Percentiles rank a stretch among this genome's conserved stretches.
Conservation (phyloP, 2,329 filamentous ascomycete species). For the Pseudofabraea citricarpa region DNA sequence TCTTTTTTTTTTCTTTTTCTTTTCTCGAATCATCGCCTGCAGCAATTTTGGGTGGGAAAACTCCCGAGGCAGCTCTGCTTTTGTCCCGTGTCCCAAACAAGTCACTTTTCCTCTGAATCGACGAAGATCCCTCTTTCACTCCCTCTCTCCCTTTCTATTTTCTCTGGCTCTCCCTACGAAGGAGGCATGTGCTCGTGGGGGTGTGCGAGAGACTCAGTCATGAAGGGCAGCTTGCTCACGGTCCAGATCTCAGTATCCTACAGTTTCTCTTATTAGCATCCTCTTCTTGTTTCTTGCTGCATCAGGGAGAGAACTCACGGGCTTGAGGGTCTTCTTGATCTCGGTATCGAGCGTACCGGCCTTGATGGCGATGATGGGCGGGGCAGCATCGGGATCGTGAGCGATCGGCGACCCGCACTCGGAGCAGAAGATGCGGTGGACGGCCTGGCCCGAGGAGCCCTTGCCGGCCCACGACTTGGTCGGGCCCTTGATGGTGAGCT, state of each 20-base stretch:
- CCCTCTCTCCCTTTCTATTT: not conserved
- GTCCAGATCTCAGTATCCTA: slow-evolving; percentile 68
- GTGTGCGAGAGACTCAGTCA: slow-evolving; percentile 59
- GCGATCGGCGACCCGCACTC: slow-evolving; percentile 67
- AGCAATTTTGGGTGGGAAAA: too few species aligned
- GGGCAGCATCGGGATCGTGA: slow-evolving; percentile 67
- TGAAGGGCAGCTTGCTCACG: slow-evolving; percentile 63
- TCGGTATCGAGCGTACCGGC: slow-evolving; percentile 58
- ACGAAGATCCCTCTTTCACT: not conserved
- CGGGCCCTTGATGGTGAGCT: slow-evolving; percentile 57
- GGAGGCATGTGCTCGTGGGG: slow-evolving; percentile 36
- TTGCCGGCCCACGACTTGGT: slow-evolving; percentile 59
- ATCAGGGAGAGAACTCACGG: slow-evolving; percentile 35
- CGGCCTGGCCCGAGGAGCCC: slow-evolving; percentile 55
- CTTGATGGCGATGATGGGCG: slow-evolving; percentile 65
- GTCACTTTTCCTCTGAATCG: not conserved
- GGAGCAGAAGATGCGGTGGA: slow-evolving; percentile 65
- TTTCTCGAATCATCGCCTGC: too few species aligned
- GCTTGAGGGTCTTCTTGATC: slow-evolving; percentile 65
- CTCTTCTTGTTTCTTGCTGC: too few species aligned
- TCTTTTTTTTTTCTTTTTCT: too few species aligned
- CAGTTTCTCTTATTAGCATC: not conserved
- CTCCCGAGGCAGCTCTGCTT: too few species aligned
- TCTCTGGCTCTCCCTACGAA: not conserved
- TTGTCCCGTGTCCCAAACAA: too few species aligned